phyloP scores from a whole-genome alignment of 1,139 yeast genomes.

The Suhomyces bolitotheri region DNA sequence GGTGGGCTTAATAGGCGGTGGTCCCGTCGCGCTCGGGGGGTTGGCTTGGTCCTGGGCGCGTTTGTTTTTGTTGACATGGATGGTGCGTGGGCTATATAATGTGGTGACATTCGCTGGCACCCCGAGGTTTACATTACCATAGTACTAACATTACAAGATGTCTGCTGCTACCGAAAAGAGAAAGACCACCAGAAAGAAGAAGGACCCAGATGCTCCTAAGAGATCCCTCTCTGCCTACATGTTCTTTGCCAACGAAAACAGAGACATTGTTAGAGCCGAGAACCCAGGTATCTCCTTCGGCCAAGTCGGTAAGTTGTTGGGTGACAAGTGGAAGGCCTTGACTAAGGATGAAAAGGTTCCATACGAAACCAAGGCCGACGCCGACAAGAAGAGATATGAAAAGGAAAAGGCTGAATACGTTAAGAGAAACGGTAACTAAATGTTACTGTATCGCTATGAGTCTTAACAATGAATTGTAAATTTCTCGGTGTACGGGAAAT shows the following conservation, averaged over 20 bases:
- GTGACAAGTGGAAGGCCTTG: constrained; percentile 95
- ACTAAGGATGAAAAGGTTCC: constrained; percentile 79
- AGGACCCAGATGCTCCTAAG: constrained; percentile 99
- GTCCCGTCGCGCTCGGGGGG: not conserved
- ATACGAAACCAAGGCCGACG: constrained; percentile 88
- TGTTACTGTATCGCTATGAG: too few relatives aligned
- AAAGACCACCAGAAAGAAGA: constrained; percentile 53
- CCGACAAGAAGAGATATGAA: constrained; percentile 97
- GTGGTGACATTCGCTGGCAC: not conserved
- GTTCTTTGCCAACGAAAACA: constrained; percentile 97
- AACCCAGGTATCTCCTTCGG: constrained; percentile 94
- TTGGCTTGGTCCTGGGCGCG: constrained; percentile 6
- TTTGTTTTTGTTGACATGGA: constrained; percentile 9
- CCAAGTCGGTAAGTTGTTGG: constrained; percentile 87
- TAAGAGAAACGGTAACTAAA: constrained; percentile 39
- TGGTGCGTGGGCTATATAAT: constrained; percentile 4
- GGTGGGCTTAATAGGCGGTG: not conserved
- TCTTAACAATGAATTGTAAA: too few relatives aligned
- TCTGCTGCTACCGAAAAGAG: constrained; percentile 40
- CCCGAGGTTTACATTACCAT: not conserved
- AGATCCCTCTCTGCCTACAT: constrained; percentile 96
- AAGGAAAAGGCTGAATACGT: constrained; percentile 90
- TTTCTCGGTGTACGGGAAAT: constrained; percentile 8
- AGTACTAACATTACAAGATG: constrained; percentile 18
- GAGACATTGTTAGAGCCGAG: constrained; percentile 91